Conservation (phyloP, 148 eudicot genomes). For the Pharnaceum exiguum region DNA sequence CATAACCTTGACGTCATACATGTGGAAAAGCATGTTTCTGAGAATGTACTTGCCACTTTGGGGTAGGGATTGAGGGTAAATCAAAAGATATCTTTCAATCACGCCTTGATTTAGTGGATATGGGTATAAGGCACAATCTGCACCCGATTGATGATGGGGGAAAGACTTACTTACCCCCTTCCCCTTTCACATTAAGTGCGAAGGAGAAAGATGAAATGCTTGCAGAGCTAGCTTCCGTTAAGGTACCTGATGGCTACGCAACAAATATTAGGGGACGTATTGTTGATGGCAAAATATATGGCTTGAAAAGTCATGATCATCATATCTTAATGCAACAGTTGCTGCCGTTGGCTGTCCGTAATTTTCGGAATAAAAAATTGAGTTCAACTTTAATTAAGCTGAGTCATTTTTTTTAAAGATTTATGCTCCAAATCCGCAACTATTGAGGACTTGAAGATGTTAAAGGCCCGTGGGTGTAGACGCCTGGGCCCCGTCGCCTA, state of each 20-base stretch:
- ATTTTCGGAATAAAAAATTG: no score
- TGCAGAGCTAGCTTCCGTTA: background rate
- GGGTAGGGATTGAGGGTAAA: background rate
- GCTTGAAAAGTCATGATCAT: background rate
- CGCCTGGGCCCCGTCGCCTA: no score
- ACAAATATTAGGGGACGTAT: background rate
- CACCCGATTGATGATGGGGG: background rate
- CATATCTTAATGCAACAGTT: no score
- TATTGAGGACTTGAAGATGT: no score
- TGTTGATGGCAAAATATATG: background rate
- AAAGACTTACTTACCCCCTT: background rate
- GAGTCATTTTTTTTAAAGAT: no score
- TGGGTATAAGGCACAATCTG: background rate
- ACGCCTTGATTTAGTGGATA: background rate
- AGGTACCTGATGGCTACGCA: background rate
- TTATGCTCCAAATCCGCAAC: no score
- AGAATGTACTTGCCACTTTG: background rate
- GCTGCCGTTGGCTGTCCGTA: no score
- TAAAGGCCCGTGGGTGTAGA: no score
- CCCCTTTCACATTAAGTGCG: background rate
- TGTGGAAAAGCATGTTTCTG: conserved; percentile 1
- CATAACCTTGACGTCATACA: conserved; percentile 1
- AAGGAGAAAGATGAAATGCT: background rate
- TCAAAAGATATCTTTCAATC: background rate
- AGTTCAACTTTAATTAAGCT: no score